Evolutionary conservation across 176 grass and related monocot genomes (phyloP), one percentile per base, ranked within the genome.

Genomic region (Triticum timopheevii): DNA sequence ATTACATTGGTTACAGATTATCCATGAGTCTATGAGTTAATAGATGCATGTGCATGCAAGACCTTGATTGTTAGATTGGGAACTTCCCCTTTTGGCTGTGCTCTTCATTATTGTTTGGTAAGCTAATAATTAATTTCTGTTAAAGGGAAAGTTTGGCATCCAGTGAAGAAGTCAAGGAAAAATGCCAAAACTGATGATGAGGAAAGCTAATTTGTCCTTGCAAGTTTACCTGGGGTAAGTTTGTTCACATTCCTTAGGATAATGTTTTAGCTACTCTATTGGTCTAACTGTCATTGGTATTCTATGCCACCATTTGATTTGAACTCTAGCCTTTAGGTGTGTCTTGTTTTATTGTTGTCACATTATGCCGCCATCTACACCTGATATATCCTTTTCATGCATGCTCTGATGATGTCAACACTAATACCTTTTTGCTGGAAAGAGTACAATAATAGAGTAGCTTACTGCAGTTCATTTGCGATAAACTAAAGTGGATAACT

Each of bases 101-200:
- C 49, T 62, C 2, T 76, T 59, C 12, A 38, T 20, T 24, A 54
- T 84, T 87, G 45, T 70, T 78, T 66, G 17, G 28, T 90, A 72
- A n/a, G 81, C 67, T 81, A 78, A 85, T 85, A 81, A 42, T 68
- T 81, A 76, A 24, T 84, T 81, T 81, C 6, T 87, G 27, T 82
- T 84, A 17, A 66, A 92, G 94, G 94, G n/a, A 86, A 91, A 85
- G 12, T 87, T 77, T 80, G 83, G 5, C 85, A 76, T 70, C 85
- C 87, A 19, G 79, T 90, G 87, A 83, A 92, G 75, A 92, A 47
- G 27, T 66, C 79, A 77, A 85, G 84, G 56, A 88, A 92, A 24
- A 44, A 68, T 93, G 73, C 85, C 79, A 61, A 92, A 81, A 92
- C 85, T 56, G 92, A 96, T 50, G 92, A 96, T 15, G 94, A 93